phyloP scores from a whole-genome alignment of 2,329 filamentous ascomycete species.

The Neopestalotiopsis rosae region DNA sequence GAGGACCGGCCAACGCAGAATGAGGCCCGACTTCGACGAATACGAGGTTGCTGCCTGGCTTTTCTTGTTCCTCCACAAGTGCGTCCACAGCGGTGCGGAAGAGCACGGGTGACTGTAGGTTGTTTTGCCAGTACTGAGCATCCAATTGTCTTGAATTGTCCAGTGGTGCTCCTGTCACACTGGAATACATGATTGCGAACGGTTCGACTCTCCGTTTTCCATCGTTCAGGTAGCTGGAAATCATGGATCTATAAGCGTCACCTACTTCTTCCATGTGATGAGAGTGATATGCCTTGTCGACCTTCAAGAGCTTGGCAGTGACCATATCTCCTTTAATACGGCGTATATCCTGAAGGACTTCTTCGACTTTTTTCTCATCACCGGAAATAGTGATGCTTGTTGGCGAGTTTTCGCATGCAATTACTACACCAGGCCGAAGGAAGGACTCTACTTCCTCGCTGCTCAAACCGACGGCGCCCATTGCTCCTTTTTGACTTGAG shows the following conservation, averaged over 20 bases:
- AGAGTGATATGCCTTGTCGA: conserved; percentile 18
- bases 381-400: conserved; percentile 4
- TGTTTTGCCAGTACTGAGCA: conserved; percentile 7
- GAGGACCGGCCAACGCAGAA: background rate
- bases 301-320: background rate
- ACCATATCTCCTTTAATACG: background rate
- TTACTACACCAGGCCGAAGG: background rate
- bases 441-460: background rate
- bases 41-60: no score
- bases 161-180: background rate
- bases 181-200: background rate
- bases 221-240: background rate
- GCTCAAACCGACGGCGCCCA: background rate
- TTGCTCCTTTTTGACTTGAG: background rate
- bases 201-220: no score
- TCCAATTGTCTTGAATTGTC: background rate
- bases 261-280: background rate
- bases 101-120: conserved; percentile 13
- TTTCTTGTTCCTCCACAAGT: background rate
- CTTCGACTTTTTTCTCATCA: background rate
- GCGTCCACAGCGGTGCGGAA: background rate
- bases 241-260: background rate
- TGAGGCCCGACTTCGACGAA: conserved; percentile 12
- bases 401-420: conserved; percentile 12
- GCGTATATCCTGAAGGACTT: background rate